Percentiles rank a stretch among this genome's conserved stretches.
These are phyloP conservation scores for Colletotrichum aenigma DNA, from an alignment of 2,329 filamentous ascomycete genomes.

Conservation along the genomic window DNA sequence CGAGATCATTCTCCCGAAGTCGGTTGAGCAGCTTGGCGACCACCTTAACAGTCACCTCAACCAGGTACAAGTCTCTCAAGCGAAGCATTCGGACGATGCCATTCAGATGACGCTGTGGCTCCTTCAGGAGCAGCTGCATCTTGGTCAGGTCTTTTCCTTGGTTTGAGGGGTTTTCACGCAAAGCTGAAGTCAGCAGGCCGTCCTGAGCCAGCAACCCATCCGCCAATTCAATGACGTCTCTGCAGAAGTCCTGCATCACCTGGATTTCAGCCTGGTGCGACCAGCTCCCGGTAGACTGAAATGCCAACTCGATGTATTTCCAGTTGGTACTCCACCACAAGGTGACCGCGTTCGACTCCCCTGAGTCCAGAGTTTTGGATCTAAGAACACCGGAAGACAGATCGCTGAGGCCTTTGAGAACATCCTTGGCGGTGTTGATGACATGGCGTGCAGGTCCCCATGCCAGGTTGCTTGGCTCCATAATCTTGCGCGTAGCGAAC, in stretches of 20 bases:
- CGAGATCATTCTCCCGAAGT: constrained; percentile 77
- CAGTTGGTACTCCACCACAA: constrained; percentile 87
- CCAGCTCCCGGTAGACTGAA: constrained; percentile 82
- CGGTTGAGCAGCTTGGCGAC: constrained; percentile 84
- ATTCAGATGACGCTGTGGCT: constrained; percentile 66
- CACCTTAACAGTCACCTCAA: constrained; percentile 80
- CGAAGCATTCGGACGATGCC: constrained; percentile 88
- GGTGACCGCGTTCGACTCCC: constrained; percentile 70
- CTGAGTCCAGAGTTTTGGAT: constrained; percentile 58
- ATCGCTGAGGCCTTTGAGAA: constrained; percentile 62
- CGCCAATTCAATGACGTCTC: constrained; percentile 93
- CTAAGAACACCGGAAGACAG: constrained; percentile 60
- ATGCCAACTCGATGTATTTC: constrained; percentile 80
- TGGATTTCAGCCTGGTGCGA: constrained; percentile 75
- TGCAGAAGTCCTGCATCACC: constrained; percentile 89
- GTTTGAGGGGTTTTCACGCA: constrained; percentile 43
- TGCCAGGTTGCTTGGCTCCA: constrained; percentile 41
- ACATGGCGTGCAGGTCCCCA: constrained; percentile 64
- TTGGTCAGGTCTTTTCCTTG: constrained; percentile 44
- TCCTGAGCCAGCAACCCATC: constrained; percentile 86
- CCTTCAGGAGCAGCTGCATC: constrained; percentile 58
- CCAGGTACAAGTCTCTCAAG: constrained; percentile 85
- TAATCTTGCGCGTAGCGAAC: constrained; percentile 32
- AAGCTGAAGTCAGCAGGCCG: constrained; percentile 77
- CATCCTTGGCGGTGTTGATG: constrained; percentile 60